These are phyloP conservation scores for Ogataea degrootiae DNA, from an alignment of 805 yeast genomes.

Conservation along the genomic window DNA sequence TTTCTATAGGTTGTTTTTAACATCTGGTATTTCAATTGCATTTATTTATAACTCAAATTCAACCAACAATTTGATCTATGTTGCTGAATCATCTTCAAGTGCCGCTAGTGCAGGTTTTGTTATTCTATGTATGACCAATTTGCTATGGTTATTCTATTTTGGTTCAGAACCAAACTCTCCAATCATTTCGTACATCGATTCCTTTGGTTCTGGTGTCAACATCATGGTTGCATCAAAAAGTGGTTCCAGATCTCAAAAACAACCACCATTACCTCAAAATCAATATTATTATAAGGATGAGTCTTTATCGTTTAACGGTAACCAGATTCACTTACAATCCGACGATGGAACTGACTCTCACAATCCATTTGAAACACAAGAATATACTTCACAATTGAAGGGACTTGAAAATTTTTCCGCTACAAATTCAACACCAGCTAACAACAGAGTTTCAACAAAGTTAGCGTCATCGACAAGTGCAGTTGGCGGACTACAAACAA, in stretches of 20 bases:
- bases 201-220: slow-evolving; percentile 53
- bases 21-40: slow-evolving; percentile 61
- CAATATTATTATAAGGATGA: slow-evolving; percentile 15
- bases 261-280: slow-evolving; percentile 6
- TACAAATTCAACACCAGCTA: not conserved
- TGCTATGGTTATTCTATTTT: slow-evolving; percentile 82
- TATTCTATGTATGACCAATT: slow-evolving; percentile 71
- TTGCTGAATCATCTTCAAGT: slow-evolving; percentile 55
- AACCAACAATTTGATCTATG: slow-evolving; percentile 74
- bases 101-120: slow-evolving; percentile 95
- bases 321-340: not conserved
- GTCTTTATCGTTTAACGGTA: no score
- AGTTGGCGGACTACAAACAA: no score
- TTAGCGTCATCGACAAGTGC: slow-evolving; percentile 7
- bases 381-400: slow-evolving; percentile 31
- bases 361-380: slow-evolving; percentile 20
- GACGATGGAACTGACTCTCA: slow-evolving; percentile 4
- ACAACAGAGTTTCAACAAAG: slow-evolving; percentile 11
- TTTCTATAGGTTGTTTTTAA: slow-evolving; percentile 56
- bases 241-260: not conserved
- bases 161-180: slow-evolving; percentile 93
- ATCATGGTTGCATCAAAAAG: slow-evolving; percentile 15
- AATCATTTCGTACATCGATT: slow-evolving; percentile 76
- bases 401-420: slow-evolving; percentile 34
- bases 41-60: slow-evolving; percentile 82